phyloP scores from a whole-genome alignment of 1,139 yeast species.

The Kodamaea suecica region DNA sequence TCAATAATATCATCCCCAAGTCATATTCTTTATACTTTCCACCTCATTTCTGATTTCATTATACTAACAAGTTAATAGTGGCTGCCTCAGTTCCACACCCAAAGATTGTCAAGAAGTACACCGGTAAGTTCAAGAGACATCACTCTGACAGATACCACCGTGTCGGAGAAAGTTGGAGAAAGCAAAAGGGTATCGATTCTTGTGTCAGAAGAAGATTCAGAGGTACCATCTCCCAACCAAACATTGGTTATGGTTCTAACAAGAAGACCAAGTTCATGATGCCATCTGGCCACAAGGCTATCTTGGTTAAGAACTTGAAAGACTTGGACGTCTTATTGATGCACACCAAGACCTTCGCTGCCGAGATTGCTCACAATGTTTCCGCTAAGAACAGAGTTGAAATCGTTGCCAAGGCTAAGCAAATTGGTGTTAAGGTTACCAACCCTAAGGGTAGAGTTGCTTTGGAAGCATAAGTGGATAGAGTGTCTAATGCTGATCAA shows the following conservation, averaged over 20 bases:
- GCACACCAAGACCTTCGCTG: constrained; percentile 99
- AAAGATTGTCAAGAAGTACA: constrained; percentile 99
- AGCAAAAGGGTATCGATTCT: constrained; percentile 99
- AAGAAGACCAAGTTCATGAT: constrained; percentile 94
- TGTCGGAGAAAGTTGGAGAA: constrained; percentile 99
- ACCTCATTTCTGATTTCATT: no score
- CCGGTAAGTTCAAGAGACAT: constrained; percentile 99
- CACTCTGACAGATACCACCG: constrained; percentile 99
- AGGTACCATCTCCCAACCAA: constrained; percentile 99
- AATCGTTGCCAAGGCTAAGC: constrained; percentile 95
- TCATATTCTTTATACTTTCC: no score
- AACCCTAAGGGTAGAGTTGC: constrained; percentile 99
- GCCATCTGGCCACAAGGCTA: constrained; percentile 98
- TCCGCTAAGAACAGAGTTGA: constrained; percentile 98
- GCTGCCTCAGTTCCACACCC: constrained; percentile 99
- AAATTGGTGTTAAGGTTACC: constrained; percentile 98
- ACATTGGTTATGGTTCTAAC: constrained; percentile 99
- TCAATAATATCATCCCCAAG: no score
- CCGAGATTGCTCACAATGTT: constrained; percentile 98
- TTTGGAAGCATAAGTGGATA: constrained; percentile 80
- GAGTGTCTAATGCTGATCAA: constrained; percentile 21
- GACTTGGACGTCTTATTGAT: constrained; percentile 94
- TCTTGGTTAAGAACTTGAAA: constrained; percentile 86
- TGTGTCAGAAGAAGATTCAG: constrained; percentile 99
- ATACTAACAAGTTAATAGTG: constrained; percentile 42